phyloP scores from a whole-genome alignment of 768 basidiomycete species.

The Boletus insuetus region DNA sequence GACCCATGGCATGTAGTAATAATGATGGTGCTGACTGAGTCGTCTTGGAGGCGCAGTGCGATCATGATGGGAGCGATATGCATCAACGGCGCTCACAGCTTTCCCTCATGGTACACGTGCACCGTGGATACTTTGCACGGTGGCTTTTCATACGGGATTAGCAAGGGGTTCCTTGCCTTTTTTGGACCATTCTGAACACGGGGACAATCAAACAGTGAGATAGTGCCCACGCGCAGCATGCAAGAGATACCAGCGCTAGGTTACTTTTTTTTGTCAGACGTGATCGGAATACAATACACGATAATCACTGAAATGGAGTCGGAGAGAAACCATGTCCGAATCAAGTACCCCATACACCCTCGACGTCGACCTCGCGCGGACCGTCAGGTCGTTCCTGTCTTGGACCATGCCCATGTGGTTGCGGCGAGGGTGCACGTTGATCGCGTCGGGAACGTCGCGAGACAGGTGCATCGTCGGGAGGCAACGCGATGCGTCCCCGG shows the following conservation, averaged over 20 bases:
- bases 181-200: neutral
- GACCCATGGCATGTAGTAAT: too few relatives aligned
- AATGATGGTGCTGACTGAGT: too few relatives aligned
- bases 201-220: too few relatives aligned
- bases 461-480: conserved; percentile 33
- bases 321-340: neutral
- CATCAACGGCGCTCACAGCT: too few relatives aligned
- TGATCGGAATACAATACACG: neutral
- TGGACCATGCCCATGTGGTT: neutral
- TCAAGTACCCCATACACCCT: conserved; percentile 37
- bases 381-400: conserved; percentile 5
- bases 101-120: neutral
- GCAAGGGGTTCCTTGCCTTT: neutral
- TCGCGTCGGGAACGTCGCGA: neutral
- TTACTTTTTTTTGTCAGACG: neutral
- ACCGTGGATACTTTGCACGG: neutral
- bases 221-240: too few relatives aligned
- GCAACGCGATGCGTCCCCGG: conserved; percentile 41
- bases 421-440: neutral
- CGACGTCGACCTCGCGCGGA: conserved; percentile 44
- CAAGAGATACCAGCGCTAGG: too few relatives aligned
- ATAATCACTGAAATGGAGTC: neutral
- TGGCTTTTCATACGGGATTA: conserved; percentile 1
- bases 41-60: too few relatives aligned
- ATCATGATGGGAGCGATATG: too few relatives aligned